A percentile compares a stretch with the other conserved stretches of the same genome.
These are phyloP conservation scores for Diaporthe humulicola DNA, from an alignment of 2,329 filamentous ascomycete genomes.

Conservation along the genomic window DNA sequence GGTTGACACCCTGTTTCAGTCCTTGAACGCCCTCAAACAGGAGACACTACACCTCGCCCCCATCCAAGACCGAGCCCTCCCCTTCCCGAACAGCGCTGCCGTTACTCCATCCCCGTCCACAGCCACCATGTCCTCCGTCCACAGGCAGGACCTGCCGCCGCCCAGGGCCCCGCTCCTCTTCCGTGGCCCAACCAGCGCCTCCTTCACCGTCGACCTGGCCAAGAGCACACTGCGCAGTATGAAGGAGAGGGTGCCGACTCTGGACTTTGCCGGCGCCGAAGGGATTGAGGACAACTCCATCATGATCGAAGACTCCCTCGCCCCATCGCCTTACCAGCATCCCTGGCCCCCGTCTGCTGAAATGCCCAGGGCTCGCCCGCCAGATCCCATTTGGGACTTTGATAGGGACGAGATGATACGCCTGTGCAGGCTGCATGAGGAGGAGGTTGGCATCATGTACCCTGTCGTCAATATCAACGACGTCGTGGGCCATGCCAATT, in stretches of 20 bases:
- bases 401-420: constrained; percentile 84
- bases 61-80: constrained; percentile 56
- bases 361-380: constrained; percentile 42
- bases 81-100: constrained; percentile 50
- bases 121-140: constrained; percentile 57
- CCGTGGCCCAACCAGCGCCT: constrained; percentile 86
- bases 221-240: constrained; percentile 90
- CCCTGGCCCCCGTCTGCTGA: constrained; percentile 41
- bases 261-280: constrained; percentile 76
- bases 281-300: constrained; percentile 73
- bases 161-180: constrained; percentile 73
- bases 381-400: constrained; percentile 85
- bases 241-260: constrained; percentile 47
- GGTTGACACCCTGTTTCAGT: constrained; percentile 81
- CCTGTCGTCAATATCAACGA: constrained; percentile 83
- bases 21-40: constrained; percentile 76
- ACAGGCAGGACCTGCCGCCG: constrained; percentile 60
- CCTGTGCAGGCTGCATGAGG: constrained; percentile 84
- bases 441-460: constrained; percentile 94
- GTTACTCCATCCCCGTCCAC: constrained; percentile 58
- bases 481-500: constrained; percentile 77
- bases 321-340: constrained; percentile 50
- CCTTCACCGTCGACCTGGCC: constrained; percentile 88
- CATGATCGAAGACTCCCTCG: constrained; percentile 51
- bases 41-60: constrained; percentile 61